Evolutionary conservation across 768 basidiomycete genomes (phyloP), one percentile per base, ranked within the genome.

Genomic region (Boletus insuetus): DNA sequence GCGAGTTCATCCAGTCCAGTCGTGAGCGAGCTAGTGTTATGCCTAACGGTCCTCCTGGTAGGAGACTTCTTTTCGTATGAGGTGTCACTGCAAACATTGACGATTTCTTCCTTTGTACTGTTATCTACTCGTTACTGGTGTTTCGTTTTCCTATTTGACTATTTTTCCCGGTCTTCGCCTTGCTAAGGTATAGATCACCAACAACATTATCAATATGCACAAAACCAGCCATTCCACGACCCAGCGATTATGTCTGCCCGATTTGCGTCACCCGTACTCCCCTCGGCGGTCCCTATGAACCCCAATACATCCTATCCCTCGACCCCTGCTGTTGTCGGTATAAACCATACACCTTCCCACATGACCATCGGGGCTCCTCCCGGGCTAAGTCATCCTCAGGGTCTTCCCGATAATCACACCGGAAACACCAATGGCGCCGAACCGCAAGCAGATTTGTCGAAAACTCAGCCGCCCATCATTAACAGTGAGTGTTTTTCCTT

Each of bases 191-290:
- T 66, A 73, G 77, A 79, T 63, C 73, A 68, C 37, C 68, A 75
- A 43, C 65, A 67, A 35, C 65, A 62, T 46, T 72, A 68, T 60
- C 68, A 71, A 13, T 72, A 69, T 52, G 49, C 60, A 65, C 73
- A 67, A 60, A 59, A 63, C 58, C 80, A 79, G 55, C 79, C 79
- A 26, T 90, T 89, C 69, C 79, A 75, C 57, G 89, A 91, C 62
- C 88, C 88, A 43, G 88, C 88, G 13, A 89, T 91, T 46, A 89
- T 91, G 86, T 85, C 87, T 34, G 86, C 86, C 20, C 80, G 83
- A 56, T 79, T 89, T 66, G 76, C 79, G 5, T 73, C 81, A 13
- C 73, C 71, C 6, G 60, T 77, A 39, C 49, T 72, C 31, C 61
- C 74, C 7, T 48, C 52, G 20, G 56, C 47, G 9, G 46, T 53